Evolutionary conservation across 257 asterid genomes (phyloP).

Genomic region (Sherardia arvensis): DNA sequence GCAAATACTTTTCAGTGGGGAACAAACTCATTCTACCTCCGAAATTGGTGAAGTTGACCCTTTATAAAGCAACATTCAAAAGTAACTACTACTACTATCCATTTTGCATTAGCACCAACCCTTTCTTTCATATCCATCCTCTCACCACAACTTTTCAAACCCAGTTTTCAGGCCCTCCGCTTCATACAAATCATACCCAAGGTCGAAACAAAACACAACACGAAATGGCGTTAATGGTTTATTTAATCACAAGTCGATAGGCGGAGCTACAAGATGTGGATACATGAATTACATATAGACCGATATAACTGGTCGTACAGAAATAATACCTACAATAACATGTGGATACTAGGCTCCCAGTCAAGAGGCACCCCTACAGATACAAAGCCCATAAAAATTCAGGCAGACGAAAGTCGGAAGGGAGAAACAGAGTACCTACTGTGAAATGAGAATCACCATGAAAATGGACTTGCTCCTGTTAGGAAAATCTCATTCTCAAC

Average conservation of each 20-base stretch:
- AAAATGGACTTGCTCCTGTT: constrained; percentile 82
- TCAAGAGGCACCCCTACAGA: neutral
- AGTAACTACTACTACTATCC: neutral
- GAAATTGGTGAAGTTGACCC: constrained; percentile 9
- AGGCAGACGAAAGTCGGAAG: neutral
- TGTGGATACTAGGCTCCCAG: neutral
- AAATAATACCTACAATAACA: neutral
- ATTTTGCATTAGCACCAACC: too few relatives aligned
- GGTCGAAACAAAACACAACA: neutral
- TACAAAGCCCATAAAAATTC: constrained; percentile 9
- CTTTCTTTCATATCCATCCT: neutral
- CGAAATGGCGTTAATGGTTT: neutral
- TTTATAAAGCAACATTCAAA: neutral
- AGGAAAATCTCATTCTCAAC: constrained; percentile 82
- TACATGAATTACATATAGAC: neutral
- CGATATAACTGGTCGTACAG: neutral
- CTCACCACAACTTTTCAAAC: neutral
- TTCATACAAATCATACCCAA: neutral
- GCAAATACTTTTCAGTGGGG: constrained; percentile 12
- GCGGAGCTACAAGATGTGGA: neutral
- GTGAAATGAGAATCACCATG: constrained; percentile 50
- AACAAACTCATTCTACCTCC: constrained; percentile 14
- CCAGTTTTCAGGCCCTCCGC: neutral
- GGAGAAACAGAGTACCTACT: neutral
- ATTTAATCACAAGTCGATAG: neutral